Conservation (phyloP, 2,329 filamentous ascomycete species). For the Cladophialophora chaetospira region DNA sequence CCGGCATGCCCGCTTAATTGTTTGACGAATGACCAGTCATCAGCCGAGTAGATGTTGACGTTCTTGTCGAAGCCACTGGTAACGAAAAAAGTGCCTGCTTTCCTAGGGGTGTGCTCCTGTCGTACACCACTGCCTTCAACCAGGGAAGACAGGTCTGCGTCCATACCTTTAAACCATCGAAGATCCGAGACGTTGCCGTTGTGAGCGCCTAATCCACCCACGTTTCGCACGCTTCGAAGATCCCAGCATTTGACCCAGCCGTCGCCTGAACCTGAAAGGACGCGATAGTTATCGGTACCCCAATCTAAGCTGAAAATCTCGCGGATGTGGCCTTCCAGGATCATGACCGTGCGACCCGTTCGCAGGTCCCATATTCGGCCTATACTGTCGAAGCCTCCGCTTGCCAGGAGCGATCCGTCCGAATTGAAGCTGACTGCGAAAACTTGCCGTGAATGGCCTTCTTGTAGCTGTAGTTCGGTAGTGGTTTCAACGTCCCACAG, state of each 20-base stretch:
- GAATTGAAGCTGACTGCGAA: constrained; percentile 87
- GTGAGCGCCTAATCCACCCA: constrained; percentile 86
- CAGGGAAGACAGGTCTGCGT: constrained; percentile 58
- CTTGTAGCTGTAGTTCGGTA: constrained; percentile 81
- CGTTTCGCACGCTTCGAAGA: constrained; percentile 80
- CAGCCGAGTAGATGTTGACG: constrained; percentile 92
- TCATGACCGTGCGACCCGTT: constrained; percentile 91
- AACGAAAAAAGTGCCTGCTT: constrained; percentile 87
- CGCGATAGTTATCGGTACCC: constrained; percentile 86
- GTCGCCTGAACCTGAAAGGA: constrained; percentile 88
- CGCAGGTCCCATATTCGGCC: constrained; percentile 94
- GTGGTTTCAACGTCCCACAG: constrained; percentile 91
- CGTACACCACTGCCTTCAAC: constrained; percentile 27
- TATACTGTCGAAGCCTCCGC: constrained; percentile 91
- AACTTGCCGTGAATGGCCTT: constrained; percentile 92
- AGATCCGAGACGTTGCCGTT: constrained; percentile 89
- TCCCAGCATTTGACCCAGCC: constrained; percentile 99
- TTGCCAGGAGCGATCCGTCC: constrained; percentile 87
- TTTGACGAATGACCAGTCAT: constrained; percentile 92
- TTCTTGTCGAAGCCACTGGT: constrained; percentile 91
- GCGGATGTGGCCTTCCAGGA: constrained; percentile 88
- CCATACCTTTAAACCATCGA: constrained; percentile 87
- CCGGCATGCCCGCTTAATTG: constrained; percentile 87
- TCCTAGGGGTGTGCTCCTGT: constrained; percentile 59
- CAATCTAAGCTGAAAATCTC: constrained; percentile 94